Base-by-base conservation (phyloP, 2,329 filamentous ascomycete species). In the Fusarium beomiforme region DNA sequence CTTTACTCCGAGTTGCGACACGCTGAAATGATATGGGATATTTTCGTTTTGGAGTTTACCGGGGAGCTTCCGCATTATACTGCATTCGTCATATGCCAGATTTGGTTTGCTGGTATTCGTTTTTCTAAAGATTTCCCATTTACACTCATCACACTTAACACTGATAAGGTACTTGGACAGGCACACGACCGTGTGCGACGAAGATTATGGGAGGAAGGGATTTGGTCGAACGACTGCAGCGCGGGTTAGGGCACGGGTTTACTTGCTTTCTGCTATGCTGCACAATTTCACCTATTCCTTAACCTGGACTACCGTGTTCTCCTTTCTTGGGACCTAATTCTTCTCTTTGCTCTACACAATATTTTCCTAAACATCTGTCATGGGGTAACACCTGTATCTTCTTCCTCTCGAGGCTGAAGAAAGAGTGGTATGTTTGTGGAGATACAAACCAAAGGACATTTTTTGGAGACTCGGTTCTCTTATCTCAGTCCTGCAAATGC, bases 261-360 rank as follows among this genome's bases (percentile, higher is more conserved):
- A 74, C 59, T 72, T 76, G 75, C 72, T 76, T 76, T 76, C 75
- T 76, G 75, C 71, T 75, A 67, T 77, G 75, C 73, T 77, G 70
- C 75, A 73, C 70, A 74, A 76, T 75, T 59, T 67, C 73, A 76
- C 69, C 74, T 69, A 69, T 69, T 67, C 74, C 74, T 66, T 63
- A 37, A 44, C 64, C 66, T 72, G 64, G 53, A 51, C 53, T 65
- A 60, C 39, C 57, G 33, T 64, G 61, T 54, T 53, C 55, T 63
- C 53, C 56, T 62, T 64, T 60, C 46, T 39, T 49, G 57, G 54
- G 42, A 66, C 61, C 57, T 61, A 49, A 58, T 46, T 63, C 49
- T 64, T 71, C 64, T 56, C 17, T 59, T 73, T 76, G 72, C 74
- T 76, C 69, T 65, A 76, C 71, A 75, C 61, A 64, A 65, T 61